A percentile compares a stretch with the other conserved stretches of the same genome.
These are phyloP conservation scores for Zychaea mexicana DNA, from an alignment of 371 early-diverging fungal species.

Conservation along the genomic window DNA sequence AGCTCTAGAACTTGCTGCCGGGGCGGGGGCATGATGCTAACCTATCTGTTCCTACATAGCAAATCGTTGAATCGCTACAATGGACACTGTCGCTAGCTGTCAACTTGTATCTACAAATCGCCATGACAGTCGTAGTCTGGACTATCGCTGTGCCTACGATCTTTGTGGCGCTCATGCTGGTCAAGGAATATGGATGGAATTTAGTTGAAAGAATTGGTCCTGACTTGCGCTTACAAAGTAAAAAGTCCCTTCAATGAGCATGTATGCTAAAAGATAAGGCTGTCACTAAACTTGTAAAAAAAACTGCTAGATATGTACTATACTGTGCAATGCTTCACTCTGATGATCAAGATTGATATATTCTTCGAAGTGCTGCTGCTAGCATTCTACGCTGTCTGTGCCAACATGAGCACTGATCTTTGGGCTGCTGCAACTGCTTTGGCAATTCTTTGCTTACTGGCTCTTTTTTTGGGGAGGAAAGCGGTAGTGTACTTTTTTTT, in stretches of 20 bases:
- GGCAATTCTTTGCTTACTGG: slow-evolving; percentile 4
- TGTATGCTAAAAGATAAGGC: neutral
- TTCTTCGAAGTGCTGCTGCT: slow-evolving; percentile 19
- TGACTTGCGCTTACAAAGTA: slow-evolving; percentile 15
- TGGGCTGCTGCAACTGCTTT: slow-evolving; percentile 5
- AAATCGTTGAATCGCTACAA: slow-evolving; percentile 16
- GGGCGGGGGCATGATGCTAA: neutral
- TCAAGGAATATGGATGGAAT: slow-evolving; percentile 17
- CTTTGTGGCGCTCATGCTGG: slow-evolving; percentile 13
- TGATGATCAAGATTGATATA: slow-evolving; percentile 17
- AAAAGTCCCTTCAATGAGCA: neutral
- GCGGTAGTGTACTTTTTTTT: slow-evolving; percentile 4
- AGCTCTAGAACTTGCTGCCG: neutral
- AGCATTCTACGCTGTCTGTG: slow-evolving; percentile 12
- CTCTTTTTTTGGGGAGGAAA: slow-evolving; percentile 8
- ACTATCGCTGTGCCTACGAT: slow-evolving; percentile 7
- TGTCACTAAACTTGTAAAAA: neutral
- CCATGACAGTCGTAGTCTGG: slow-evolving; percentile 16
- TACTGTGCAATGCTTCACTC: slow-evolving; percentile 14
- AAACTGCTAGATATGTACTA: slow-evolving; percentile 18
- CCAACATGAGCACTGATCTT: neutral
- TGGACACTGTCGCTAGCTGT: slow-evolving; percentile 1
- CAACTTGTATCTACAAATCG: slow-evolving; percentile 19
- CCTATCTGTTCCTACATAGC: neutral
- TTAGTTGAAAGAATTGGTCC: slow-evolving; percentile 10